Conservation (phyloP, 345 rosid genomes). For the Eucalyptus dawsonii region DNA sequence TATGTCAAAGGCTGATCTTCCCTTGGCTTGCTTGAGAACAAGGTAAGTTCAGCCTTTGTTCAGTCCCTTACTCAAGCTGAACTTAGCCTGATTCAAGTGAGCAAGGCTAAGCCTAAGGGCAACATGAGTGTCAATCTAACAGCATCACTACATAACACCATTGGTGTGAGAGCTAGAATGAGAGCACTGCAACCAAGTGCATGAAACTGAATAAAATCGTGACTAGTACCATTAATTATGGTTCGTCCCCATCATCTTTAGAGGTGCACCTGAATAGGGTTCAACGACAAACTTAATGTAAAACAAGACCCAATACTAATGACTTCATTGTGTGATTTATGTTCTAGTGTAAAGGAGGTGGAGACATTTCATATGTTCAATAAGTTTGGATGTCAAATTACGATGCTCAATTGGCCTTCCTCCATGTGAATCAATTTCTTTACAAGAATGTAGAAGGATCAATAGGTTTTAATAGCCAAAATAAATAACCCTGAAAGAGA, state of each 20-base stretch:
- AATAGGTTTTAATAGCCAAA: background rate
- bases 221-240: too few species aligned
- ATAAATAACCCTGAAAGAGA: background rate
- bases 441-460: background rate
- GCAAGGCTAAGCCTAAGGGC: background rate
- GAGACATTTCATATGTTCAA: background rate
- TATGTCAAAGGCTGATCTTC: background rate
- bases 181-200: background rate
- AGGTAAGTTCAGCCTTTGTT: background rate
- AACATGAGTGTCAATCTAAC: background rate
- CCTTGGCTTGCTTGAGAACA: background rate
- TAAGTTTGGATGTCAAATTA: background rate
- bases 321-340: background rate
- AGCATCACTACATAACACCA: background rate
- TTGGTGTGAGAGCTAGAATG: background rate
- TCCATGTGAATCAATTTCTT: background rate
- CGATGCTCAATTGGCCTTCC: background rate
- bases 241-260: background rate
- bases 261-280: background rate
- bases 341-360: background rate
- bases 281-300: background rate
- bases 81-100: background rate
- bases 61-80: background rate
- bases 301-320: background rate
- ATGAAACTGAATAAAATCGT: background rate